These are phyloP conservation scores for Firmiana major DNA, from an alignment of 345 rosid species.

Conservation along the genomic window DNA sequence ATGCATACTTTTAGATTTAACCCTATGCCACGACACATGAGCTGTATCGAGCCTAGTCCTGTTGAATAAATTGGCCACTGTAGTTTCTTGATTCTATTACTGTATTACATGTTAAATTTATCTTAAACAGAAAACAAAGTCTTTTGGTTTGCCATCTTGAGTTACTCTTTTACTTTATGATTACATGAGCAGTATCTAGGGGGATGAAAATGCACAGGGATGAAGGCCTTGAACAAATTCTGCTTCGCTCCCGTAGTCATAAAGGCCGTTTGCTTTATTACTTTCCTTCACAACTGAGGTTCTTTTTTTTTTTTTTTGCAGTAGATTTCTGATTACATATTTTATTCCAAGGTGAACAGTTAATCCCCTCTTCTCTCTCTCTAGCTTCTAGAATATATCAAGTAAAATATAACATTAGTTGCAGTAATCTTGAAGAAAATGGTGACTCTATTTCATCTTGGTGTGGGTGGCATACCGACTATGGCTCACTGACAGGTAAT, in stretches of 20 bases:
- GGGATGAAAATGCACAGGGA: slow-evolving; percentile 35
- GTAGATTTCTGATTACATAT: background rate
- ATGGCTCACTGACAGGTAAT: slow-evolving; percentile 79
- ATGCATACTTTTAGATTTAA: background rate
- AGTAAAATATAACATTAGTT: slow-evolving; percentile 11
- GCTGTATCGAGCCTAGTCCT: background rate
- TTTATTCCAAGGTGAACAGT: background rate
- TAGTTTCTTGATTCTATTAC: background rate
- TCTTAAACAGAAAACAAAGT: background rate
- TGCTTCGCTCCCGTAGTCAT: slow-evolving; percentile 70
- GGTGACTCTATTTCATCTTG: slow-evolving; percentile 67
- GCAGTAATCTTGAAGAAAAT: slow-evolving; percentile 44
- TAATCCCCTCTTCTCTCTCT: background rate
- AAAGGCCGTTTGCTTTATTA: slow-evolving; percentile 91
- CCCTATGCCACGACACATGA: background rate
- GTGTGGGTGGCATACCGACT: slow-evolving; percentile 99
- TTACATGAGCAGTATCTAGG: slow-evolving; percentile 49
- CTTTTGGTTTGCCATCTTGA: background rate
- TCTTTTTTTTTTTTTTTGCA: background rate
- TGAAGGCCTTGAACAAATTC: slow-evolving; percentile 64
- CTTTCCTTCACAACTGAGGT: slow-evolving; percentile 63
- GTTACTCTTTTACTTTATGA: slow-evolving; percentile 5
- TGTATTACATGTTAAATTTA: background rate
- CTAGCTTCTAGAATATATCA: background rate
- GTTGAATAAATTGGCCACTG: background rate